Percentiles rank a stretch among this genome's conserved stretches.
Conservation (phyloP, 192 early-diverging fungal genomes). For the Entophlyctis luteolus region DNA sequence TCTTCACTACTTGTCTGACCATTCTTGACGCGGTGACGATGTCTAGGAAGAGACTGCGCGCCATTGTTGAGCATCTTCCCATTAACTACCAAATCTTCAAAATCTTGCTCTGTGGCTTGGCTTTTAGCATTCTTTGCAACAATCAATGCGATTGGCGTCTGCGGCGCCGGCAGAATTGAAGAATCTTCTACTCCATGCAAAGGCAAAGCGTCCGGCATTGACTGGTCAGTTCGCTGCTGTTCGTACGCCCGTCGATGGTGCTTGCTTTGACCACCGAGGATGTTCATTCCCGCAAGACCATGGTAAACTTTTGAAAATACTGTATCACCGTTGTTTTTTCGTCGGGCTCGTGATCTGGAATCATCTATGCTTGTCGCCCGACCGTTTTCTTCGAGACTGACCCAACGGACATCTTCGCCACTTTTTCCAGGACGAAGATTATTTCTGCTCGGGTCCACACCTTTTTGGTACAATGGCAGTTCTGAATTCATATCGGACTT, state of each 20-base stretch:
- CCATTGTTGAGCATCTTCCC: neutral
- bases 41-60: neutral
- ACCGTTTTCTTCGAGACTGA: neutral
- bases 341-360: neutral
- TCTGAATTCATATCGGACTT: neutral
- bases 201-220: neutral
- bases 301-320: slow-evolving; percentile 22
- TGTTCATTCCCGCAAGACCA: slow-evolving; percentile 21
- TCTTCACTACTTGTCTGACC: neutral
- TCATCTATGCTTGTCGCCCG: neutral
- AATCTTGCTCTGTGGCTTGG: slow-evolving; percentile 13
- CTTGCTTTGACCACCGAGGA: slow-evolving; percentile 14
- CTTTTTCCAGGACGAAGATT: neutral
- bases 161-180: slow-evolving; percentile 16
- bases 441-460: neutral
- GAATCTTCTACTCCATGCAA: neutral
- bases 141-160: slow-evolving; percentile 18
- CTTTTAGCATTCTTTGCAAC: slow-evolving; percentile 17
- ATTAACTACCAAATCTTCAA: slow-evolving; percentile 24
- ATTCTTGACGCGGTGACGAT: slow-evolving; percentile 17
- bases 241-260: neutral
- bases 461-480: slow-evolving; percentile 9
- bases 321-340: neutral
- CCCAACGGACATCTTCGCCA: neutral
- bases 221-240: neutral